These are phyloP conservation scores for Bruguiera sexangula DNA, from an alignment of 345 rosid species.

Conservation along the genomic window DNA sequence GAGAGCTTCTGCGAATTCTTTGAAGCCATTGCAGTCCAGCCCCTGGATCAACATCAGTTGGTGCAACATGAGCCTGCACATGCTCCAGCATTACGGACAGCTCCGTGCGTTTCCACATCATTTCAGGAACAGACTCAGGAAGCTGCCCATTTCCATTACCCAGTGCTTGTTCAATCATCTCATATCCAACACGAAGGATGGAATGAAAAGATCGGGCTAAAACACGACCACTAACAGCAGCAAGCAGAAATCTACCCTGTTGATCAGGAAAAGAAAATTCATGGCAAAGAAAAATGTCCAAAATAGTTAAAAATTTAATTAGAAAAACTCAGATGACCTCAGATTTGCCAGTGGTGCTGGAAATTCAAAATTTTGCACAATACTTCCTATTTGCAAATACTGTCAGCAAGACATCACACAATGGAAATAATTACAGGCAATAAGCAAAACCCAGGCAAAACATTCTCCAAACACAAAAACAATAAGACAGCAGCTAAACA, in stretches of 20 bases:
- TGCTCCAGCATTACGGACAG: slow-evolving; percentile 93
- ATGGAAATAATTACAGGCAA: no score
- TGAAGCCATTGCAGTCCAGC: slow-evolving; percentile 99
- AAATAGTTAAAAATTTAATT: slow-evolving; percentile 1
- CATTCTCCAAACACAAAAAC: background rate
- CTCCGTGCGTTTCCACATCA: slow-evolving; percentile 90
- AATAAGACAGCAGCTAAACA: background rate
- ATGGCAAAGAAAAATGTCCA: slow-evolving; percentile 3
- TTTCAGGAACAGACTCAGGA: slow-evolving; percentile 81
- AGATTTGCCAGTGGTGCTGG: background rate
- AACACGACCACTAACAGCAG: slow-evolving; percentile 97
- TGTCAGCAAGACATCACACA: no score
- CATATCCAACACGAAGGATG: slow-evolving; percentile 79
- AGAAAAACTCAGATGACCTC: background rate
- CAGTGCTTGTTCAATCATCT: slow-evolving; percentile 86
- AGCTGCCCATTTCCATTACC: slow-evolving; percentile 57
- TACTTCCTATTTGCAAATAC: no score
- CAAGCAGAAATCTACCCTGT: slow-evolving; percentile 97
- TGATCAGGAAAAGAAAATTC: background rate
- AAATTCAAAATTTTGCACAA: background rate
- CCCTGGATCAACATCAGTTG: slow-evolving; percentile 99
- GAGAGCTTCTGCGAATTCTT: slow-evolving; percentile 77
- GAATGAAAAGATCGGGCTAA: slow-evolving; percentile 91
- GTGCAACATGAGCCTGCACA: slow-evolving; percentile 99
- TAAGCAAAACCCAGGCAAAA: no score